These are phyloP conservation scores for Russula earlei DNA, from an alignment of 768 basidiomycete genomes.

Conservation along the genomic window DNA sequence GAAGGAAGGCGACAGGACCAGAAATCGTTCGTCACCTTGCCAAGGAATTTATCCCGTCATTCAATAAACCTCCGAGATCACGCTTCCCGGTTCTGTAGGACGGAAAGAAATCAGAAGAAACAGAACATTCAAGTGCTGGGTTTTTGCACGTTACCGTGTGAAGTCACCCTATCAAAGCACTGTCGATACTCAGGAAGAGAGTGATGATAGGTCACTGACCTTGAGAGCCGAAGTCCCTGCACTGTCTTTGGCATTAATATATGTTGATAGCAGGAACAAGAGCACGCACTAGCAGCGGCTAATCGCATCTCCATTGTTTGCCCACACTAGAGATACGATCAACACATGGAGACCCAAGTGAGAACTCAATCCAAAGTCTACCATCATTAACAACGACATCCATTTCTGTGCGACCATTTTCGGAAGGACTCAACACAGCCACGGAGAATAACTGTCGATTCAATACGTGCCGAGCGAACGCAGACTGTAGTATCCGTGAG, in stretches of 20 bases:
- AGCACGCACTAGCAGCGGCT: conserved; percentile 71
- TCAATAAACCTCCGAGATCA: conserved; percentile 82
- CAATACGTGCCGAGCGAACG: conserved; percentile 79
- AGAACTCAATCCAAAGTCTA: conserved; percentile 23
- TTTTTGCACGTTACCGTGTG: conserved; percentile 45
- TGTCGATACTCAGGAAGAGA: background rate
- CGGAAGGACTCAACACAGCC: conserved; percentile 50
- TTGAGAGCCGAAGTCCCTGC: conserved; percentile 96
- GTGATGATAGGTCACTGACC: conserved; percentile 34
- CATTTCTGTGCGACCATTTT: conserved; percentile 45
- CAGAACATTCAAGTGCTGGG: background rate
- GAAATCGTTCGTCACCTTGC: conserved; percentile 42
- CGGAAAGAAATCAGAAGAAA: background rate
- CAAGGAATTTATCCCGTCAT: conserved; percentile 93
- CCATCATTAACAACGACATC: conserved; percentile 77
- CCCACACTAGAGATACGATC: conserved; percentile 62
- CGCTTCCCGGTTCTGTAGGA: conserved; percentile 80
- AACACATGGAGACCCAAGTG: background rate
- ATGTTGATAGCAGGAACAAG: background rate
- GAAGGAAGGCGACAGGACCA: background rate
- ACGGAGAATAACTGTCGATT: conserved; percentile 65
- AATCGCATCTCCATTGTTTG: conserved; percentile 95
- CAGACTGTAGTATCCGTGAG: conserved; percentile 48
- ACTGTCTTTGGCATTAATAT: conserved; percentile 33
- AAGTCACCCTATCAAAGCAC: conserved; percentile 58